Conservation (phyloP, 1,284 basidiomycete genomes). For the Ganoderma meredithae region DNA sequence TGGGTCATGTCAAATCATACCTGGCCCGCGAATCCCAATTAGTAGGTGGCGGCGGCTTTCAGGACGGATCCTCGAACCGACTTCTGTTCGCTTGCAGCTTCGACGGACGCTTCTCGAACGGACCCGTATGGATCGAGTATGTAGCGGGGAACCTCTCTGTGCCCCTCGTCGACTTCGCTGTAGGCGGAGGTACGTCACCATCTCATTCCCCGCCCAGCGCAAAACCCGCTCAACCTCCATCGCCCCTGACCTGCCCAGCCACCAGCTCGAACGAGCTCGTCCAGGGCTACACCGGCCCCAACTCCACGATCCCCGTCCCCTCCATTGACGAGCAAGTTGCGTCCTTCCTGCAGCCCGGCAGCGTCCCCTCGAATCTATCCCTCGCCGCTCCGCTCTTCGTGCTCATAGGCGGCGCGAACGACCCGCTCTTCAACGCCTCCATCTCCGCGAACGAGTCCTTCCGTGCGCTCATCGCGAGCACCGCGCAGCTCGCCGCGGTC, state of each 20-base stretch:
- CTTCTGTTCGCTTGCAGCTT: neutral
- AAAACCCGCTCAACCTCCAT: neutral
- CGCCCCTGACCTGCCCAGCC: neutral
- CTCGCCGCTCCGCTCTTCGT: conserved; percentile 17
- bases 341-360: conserved; percentile 4
- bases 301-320: conserved; percentile 14
- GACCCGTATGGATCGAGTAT: conserved; percentile 20
- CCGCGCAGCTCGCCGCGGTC: conserved; percentile 10
- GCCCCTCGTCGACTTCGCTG: conserved; percentile 17
- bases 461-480: conserved; percentile 7
- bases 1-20: conserved; percentile 17
- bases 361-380: neutral
- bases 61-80: neutral
- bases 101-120: conserved; percentile 19
- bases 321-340: conserved; percentile 18
- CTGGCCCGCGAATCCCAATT: conserved; percentile 16
- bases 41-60: neutral
- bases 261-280: conserved; percentile 16
- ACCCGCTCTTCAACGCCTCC: conserved; percentile 18
- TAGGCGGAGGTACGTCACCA: conserved; percentile 17
- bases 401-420: conserved; percentile 21
- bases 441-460: conserved; percentile 16
- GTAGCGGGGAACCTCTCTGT: conserved; percentile 17
- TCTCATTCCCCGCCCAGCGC: neutral
- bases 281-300: conserved; percentile 19